phyloP scores from a whole-genome alignment of 2,329 filamentous ascomycete species.

The Leptographium flavum region DNA sequence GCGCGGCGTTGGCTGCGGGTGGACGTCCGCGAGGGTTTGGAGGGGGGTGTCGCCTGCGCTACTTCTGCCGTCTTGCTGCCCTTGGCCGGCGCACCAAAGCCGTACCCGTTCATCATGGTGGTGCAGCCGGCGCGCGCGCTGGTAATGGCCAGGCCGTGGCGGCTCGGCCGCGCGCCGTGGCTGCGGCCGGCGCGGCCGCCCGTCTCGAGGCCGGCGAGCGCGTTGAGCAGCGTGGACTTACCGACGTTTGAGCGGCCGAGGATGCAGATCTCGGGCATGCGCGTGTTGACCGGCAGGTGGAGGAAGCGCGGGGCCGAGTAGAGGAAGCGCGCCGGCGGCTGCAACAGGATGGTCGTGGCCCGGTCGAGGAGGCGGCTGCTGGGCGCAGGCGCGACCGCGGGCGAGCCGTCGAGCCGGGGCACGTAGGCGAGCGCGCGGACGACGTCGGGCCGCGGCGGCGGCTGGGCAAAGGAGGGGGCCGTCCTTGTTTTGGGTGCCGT shows the following conservation, averaged over 20 bases:
- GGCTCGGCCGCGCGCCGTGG: slow-evolving; percentile 18
- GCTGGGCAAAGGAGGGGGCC: not conserved
- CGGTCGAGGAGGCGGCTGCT: slow-evolving; percentile 9
- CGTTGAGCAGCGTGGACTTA: slow-evolving; percentile 81
- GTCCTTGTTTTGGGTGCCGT: not conserved
- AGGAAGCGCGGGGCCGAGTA: slow-evolving; percentile 35
- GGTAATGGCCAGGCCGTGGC: slow-evolving; percentile 36
- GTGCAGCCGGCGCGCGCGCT: slow-evolving; percentile 38
- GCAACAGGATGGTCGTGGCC: slow-evolving; percentile 16
- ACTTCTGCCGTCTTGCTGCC: not conserved
- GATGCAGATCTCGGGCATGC: slow-evolving; percentile 52
- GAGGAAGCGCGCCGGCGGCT: slow-evolving; percentile 21
- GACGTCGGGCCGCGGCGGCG: not conserved
- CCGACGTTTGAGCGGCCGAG: slow-evolving; percentile 82
- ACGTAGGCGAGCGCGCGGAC: slow-evolving; percentile 16
- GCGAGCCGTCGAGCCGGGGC: slow-evolving; percentile 13
- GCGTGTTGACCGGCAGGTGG: slow-evolving; percentile 34
- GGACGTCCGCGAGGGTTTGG: no score
- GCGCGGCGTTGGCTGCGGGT: slow-evolving; percentile 7
- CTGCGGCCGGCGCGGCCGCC: slow-evolving; percentile 13
- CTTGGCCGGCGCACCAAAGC: slow-evolving; percentile 27
- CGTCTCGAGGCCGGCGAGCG: slow-evolving; percentile 41
- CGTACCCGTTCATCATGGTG: slow-evolving; percentile 40
- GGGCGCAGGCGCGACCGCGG: not conserved
- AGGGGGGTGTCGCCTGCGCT: not conserved